Base-by-base conservation (phyloP, 345 rosid species). In the Microcos paniculata region DNA sequence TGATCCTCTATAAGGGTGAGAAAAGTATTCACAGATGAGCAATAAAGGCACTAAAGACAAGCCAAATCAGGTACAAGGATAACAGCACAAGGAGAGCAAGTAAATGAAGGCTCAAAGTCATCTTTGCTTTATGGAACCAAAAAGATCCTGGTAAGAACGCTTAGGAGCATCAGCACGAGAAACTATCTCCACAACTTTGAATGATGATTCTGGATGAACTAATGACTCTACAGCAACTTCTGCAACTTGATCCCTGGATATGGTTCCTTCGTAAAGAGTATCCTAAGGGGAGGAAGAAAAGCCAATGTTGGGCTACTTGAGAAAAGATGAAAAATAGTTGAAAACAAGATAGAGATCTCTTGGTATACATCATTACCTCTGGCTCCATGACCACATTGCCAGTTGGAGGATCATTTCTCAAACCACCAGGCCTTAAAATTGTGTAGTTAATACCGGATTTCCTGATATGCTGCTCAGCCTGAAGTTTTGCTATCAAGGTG, bases 401-500 rank as follows among this genome's bases (percentile, higher is more conserved):
- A 0, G 91, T 46, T 4, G 97, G 95, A 2, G 94, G 94, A 38
- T 94, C 97, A 57, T 91, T 94, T 79, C 80, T 90, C 78, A 94
- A 82, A 23, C 97, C 97, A 55, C 97, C 98, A 0, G 98, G 97
- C 77, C 98, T 87, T 23, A 92, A 79, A 15, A 94, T 92, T 0
- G 98, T 92, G 83, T 94, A 92, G 84, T 90, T 84, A 58, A 94
- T 89, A 38, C 97, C 97, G 0, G 95, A 92, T 62, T 74, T 90
- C 81, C 88, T 86, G 71, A 94, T 86, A 71, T 89, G 84, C 58
- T 86, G 84, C 91, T 92, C 98, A 3, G 96, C 99, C 80, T 94
- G 97, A 78, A 92, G 99, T 91, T 94, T 94, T 0, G 98, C 98
- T 28, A 92, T 56, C 56, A 94, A 85, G 85, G 94, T 91, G 56